Evolutionary conservation across 805 yeast species (phyloP).

Genomic region (Wickerhamomyces bovis): DNA sequence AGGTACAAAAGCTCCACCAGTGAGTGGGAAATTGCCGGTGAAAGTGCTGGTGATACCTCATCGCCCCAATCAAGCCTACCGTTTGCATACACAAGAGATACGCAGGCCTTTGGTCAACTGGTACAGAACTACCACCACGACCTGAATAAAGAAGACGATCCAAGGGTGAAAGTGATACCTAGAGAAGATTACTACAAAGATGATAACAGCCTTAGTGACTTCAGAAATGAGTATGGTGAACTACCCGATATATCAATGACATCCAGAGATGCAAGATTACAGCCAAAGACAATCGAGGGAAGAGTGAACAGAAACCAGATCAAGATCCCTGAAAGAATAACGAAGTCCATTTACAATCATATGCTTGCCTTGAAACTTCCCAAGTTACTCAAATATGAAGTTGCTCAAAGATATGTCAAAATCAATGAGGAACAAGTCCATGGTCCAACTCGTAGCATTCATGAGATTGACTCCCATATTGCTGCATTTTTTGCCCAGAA

Average conservation of each 20-base stretch:
- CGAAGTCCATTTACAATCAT: constrained; percentile 56
- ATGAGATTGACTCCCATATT: constrained; percentile 73
- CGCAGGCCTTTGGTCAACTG: constrained; percentile 38
- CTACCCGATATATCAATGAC: constrained; percentile 9
- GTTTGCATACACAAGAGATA: constrained; percentile 31
- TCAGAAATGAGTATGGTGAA: constrained; percentile 23
- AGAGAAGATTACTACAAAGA: constrained; percentile 29
- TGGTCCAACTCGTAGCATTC: constrained; percentile 34
- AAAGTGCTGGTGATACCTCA: neutral
- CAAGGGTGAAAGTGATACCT: constrained; percentile 29
- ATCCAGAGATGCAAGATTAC: constrained; percentile 37
- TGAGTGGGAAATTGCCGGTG: neutral
- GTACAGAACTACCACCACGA: constrained; percentile 33
- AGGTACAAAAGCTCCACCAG: neutral
- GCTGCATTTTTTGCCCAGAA: constrained; percentile 78
- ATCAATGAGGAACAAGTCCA: constrained; percentile 51
- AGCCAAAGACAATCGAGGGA: constrained; percentile 52
- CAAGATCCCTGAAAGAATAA: constrained; percentile 48
- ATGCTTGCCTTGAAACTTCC: constrained; percentile 59
- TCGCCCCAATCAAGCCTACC: constrained; percentile 13
- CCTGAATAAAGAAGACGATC: constrained; percentile 25
- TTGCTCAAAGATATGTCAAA: constrained; percentile 47
- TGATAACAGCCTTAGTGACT: constrained; percentile 21
- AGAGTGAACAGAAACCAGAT: constrained; percentile 44
- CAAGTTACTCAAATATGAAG: constrained; percentile 54